phyloP scores from a whole-genome alignment of 2,329 filamentous ascomycete genomes.

The Trichoderma oligosporum region DNA sequence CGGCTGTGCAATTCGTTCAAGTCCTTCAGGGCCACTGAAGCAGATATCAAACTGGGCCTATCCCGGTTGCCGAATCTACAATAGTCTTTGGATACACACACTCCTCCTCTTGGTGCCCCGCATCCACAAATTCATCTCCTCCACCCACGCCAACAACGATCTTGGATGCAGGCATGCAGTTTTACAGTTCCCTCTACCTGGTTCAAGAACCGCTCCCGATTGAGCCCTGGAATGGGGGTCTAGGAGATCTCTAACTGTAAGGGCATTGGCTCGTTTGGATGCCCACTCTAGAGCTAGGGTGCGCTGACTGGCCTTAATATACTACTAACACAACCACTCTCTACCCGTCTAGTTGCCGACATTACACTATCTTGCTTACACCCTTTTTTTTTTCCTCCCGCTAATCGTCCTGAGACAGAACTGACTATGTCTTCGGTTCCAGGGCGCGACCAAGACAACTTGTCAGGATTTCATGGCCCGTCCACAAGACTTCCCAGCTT shows the following conservation, averaged over 20 bases:
- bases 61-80: conserved; percentile 13
- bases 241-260: conserved; percentile 11
- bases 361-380: conserved; percentile 3
- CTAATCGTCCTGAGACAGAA: conserved; percentile 9
- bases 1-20: background rate
- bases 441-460: conserved; percentile 15
- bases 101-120: conserved; percentile 19
- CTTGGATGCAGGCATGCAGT: conserved; percentile 19
- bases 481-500: conserved; percentile 25
- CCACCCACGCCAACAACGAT: conserved; percentile 18
- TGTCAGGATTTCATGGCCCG: conserved; percentile 18
- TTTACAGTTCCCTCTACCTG: conserved; percentile 20
- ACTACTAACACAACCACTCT: conserved; percentile 2
- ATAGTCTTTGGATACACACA: conserved; percentile 11
- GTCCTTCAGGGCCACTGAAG: background rate
- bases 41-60: conserved; percentile 6
- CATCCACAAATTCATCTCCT: conserved; percentile 19
- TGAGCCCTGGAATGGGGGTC: conserved; percentile 10
- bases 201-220: conserved; percentile 19
- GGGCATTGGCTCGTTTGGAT: conserved; percentile 21
- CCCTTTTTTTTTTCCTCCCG: background rate
- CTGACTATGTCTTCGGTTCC: conserved; percentile 21
- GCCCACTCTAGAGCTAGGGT: conserved; percentile 21
- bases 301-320: conserved; percentile 17
- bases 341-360: background rate